Base-by-base conservation (phyloP, 202 grass and related monocot species). In the Tripidium arundinaceum region DNA sequence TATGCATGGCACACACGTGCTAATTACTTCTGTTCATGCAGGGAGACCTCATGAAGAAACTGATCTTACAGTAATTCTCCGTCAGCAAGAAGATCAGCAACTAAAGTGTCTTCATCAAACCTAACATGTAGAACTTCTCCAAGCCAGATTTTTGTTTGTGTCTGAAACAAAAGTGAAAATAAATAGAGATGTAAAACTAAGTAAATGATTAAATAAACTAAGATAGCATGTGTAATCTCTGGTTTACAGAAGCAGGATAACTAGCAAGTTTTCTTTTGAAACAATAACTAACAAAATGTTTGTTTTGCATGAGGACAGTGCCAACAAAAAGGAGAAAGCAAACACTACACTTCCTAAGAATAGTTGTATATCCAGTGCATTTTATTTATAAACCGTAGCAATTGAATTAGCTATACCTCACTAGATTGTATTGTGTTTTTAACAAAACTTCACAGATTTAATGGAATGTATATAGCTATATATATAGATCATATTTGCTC, bases 121-220 rank as follows among this genome's bases (percentile, higher is more conserved):
- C 83, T 88, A 57, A 92, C 64, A 78, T 92, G 89, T 4, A 97
- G 89, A 79, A 97, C 80, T 83, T 97, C 94, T 18, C 89, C 94
- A 59, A 94, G 94, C 94, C 94, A 97, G 68, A 97, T 90, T 72
- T 89, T 94, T 12, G 94, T 90, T 83, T 97, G 87, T 75, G 68
- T 94, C 94, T 97, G 59, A 82, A 90, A 83, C 70, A 39, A 79
- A 66, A 81, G 45, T 5, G 60, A 31, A 45, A 28, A 83, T 83
- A 29, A 81, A 61, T 58, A 68, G 26, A 50, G 5, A 64, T 47
- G n/a, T 19, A 61, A 74, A 67, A 38, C 13, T 50, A 27, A 70
- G 6, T 5, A 47, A 1, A 28, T 28, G 15, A 83, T 52, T 50
- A 31, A 4, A 14, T 36, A 16, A 76, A 50, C 25, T 42, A 78